Base-by-base conservation (phyloP, 805 yeast species). In the Ogataea wickerhamii region DNA sequence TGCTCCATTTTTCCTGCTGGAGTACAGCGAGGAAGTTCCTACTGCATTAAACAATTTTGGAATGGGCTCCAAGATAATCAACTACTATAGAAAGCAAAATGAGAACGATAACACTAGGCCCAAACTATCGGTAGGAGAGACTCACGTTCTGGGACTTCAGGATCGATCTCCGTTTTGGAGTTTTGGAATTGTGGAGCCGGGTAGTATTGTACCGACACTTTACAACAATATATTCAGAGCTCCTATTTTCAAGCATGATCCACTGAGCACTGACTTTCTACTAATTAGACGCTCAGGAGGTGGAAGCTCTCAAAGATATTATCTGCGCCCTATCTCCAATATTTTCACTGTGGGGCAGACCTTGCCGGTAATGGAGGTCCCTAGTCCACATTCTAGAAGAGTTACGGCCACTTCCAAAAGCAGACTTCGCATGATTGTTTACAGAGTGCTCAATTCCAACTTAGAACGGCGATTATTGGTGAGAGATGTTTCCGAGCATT, bases 91-190 rank as follows among this genome's bases (percentile, higher is more conserved):
- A 48, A 91, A 91, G 58, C 78, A 76, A 43, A 70, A 70, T 41
- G 87, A 82, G 12, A 88, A 85, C 35, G 98, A 93, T 58, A 74
- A 77, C 4, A 71, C 84, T 4, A 76, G 98, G 43, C 98, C 98
- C 0, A 91, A 89, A 53, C 68, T 88, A 19, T 76, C 87, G 1
- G 72, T 88, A 28, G 98, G 98, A 31, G 98, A 93, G 58, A 93
- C 98, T 0, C 93, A 86, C 63, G 96, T 93, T 3, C 68, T 93
- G 25, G 97, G 96, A n/a, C 86, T 87, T 1, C 96, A 89, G 57
- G 98, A 93, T 63, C 74, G 94, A 52, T 86, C 96, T 6, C 97
- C 98, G 10, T 93, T 93, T 58, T 93, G 98, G 98, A 93, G 89
- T 60, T 93, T 88, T 66, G 98, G 98, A 1, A 86, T 84, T 64